Evolutionary conservation across 139 green algal species (phyloP).

Genomic region (Chlorella sp.): DNA sequence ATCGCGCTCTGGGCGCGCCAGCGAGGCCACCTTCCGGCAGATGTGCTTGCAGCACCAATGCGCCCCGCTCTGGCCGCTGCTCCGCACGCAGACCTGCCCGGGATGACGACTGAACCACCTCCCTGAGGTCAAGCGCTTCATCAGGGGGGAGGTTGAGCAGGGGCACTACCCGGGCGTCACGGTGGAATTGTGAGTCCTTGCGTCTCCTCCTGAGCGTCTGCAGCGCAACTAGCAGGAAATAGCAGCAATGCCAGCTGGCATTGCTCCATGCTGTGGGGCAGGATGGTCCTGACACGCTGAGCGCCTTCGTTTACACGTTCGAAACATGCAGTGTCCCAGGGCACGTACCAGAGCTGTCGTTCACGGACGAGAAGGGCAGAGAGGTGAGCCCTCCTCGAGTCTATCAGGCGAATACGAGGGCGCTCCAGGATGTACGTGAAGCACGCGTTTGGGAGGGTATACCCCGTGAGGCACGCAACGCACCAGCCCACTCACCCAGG

Average conservation of each 20-base stretch:
- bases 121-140: constrained; percentile 6
- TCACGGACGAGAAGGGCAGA: neutral
- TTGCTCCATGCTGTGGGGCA: neutral
- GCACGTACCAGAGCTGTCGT: neutral
- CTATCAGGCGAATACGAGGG: no score
- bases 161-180: constrained; percentile 2
- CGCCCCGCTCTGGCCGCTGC: no score
- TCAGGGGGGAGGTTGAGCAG: constrained; percentile 1
- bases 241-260: neutral
- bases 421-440: no score
- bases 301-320: neutral
- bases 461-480: no score
- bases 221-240: neutral
- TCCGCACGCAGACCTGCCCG: constrained; percentile 3
- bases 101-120: constrained; percentile 9
- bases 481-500: no score
- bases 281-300: neutral
- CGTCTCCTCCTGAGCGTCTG: neutral
- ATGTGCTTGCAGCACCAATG: no score
- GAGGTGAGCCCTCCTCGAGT: no score
- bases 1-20: no score
- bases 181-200: constrained; percentile 1
- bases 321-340: neutral
- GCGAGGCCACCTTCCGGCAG: no score
- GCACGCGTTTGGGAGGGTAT: no score